A percentile compares a stretch with the other conserved stretches of the same genome.
These are phyloP conservation scores for Luvunga scandens DNA, from an alignment of 345 rosid genomes.

Conservation along the genomic window DNA sequence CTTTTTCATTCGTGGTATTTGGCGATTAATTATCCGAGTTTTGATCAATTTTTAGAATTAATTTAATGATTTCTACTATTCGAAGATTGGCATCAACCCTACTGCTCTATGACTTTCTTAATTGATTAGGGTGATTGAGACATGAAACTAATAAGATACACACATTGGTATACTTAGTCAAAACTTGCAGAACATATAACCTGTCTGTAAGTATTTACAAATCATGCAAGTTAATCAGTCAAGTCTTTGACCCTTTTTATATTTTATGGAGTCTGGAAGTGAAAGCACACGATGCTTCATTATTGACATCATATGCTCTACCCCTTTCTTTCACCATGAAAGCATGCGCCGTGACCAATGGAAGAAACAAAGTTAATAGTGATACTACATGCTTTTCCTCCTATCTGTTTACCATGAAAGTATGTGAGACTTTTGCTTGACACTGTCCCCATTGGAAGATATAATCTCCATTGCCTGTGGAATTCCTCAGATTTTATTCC, in stretches of 20 bases:
- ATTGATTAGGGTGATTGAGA: not conserved
- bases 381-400: too few species aligned
- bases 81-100: not conserved
- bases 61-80: not conserved
- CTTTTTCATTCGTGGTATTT: not conserved
- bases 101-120: not conserved
- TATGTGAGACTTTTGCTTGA: not conserved
- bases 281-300: not conserved
- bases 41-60: not conserved
- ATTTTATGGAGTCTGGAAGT: not conserved
- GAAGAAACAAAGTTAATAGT: too few species aligned
- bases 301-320: not conserved
- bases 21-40: not conserved
- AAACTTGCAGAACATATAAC: not conserved
- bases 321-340: not conserved
- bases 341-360: too few species aligned
- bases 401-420: not conserved
- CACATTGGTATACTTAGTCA: not conserved
- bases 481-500: not conserved
- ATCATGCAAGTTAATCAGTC: not conserved
- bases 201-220: not conserved
- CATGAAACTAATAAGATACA: not conserved
- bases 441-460: not conserved
- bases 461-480: not conserved
- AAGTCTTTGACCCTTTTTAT: not conserved